Percentiles rank a stretch among this genome's conserved stretches.
These are phyloP conservation scores for Candolleomyces aberdarensis DNA, from an alignment of 768 basidiomycete genomes.

Conservation along the genomic window DNA sequence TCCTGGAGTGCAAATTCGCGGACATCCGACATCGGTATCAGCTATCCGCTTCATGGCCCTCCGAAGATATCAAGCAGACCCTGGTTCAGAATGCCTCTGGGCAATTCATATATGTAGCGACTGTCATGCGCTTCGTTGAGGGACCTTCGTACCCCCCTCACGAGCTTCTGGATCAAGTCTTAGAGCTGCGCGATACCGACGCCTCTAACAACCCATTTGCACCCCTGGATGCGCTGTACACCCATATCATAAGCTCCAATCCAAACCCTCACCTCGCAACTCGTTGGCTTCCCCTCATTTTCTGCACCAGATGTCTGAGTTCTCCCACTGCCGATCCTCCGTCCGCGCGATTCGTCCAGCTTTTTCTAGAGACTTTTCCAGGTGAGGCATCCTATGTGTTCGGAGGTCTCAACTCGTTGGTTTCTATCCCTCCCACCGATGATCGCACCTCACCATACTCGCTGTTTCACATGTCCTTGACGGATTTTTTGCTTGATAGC, in stretches of 20 bases:
- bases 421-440: background rate
- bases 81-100: constrained; percentile 6
- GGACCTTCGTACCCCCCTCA: constrained; percentile 4
- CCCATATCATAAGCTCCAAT: background rate
- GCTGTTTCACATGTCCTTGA: background rate
- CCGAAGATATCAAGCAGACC: background rate
- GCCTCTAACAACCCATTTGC: background rate
- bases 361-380: background rate
- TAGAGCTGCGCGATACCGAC: background rate
- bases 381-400: background rate
- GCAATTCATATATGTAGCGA: constrained; percentile 16
- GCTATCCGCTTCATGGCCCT: constrained; percentile 1
- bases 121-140: constrained; percentile 9
- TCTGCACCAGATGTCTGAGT: background rate
- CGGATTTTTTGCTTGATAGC: background rate
- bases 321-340: background rate
- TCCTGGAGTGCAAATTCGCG: background rate
- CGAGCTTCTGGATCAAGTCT: constrained; percentile 8
- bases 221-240: background rate
- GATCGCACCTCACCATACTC: background rate
- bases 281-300: background rate
- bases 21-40: background rate
- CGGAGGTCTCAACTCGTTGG: background rate
- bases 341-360: background rate
- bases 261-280: background rate